Evolutionary conservation across 305 asterid species (phyloP).

Genomic region (Fraxinus latifolia): DNA sequence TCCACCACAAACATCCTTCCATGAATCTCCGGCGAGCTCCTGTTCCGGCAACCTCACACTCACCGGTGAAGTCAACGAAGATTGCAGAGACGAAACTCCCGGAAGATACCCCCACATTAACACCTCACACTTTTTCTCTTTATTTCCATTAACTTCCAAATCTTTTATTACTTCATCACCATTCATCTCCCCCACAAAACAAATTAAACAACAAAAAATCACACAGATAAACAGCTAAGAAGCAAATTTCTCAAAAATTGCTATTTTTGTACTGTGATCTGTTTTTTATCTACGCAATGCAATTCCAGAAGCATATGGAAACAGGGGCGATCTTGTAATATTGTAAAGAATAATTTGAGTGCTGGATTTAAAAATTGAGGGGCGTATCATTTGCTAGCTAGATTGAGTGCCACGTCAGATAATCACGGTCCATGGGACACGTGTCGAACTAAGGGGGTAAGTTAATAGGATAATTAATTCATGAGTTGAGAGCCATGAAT

Average conservation of each 20-base stretch:
- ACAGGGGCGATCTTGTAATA: background rate
- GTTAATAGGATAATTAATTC: background rate
- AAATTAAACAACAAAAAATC: background rate
- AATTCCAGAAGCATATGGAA: constrained; percentile 17
- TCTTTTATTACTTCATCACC: constrained; percentile 25
- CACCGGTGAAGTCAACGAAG: constrained; percentile 50
- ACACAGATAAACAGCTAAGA: background rate
- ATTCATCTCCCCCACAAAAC: constrained; percentile 21
- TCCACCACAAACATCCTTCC: constrained; percentile 68
- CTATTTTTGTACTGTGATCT: background rate
- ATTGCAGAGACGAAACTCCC: constrained; percentile 40
- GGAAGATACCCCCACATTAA: constrained; percentile 72
- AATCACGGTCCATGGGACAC: constrained; percentile 7
- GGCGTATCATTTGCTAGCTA: constrained; percentile 55
- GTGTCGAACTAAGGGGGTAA: background rate
- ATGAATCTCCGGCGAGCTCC: constrained; percentile 39
- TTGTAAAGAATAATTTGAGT: background rate
- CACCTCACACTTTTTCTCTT: constrained; percentile 38
- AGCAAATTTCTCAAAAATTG: background rate
- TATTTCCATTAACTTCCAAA: constrained; percentile 16
- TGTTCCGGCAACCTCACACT: constrained; percentile 38
- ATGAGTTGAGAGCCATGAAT: constrained; percentile 16
- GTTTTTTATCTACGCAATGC: background rate
- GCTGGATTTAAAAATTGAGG: background rate
- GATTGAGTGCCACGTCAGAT: constrained; percentile 51